Base-by-base conservation (phyloP, 1,284 basidiomycete species). In the Volvariella surrecta region DNA sequence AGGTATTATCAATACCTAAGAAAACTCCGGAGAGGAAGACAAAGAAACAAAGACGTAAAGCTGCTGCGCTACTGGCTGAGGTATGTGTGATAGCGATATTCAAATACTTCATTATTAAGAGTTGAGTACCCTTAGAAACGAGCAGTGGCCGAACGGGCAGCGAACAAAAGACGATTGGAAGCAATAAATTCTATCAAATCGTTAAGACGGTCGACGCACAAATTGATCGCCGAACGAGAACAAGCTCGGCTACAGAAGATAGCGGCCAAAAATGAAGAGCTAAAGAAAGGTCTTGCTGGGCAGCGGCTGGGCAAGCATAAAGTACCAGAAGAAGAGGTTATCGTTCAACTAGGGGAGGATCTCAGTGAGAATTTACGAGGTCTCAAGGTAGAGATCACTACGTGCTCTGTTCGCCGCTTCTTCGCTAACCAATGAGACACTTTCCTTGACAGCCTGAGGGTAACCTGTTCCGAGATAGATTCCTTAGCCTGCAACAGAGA, bases 301-400 rank as follows among this genome's bases (percentile, higher is more conserved):
- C 66, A 79, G 60, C 76, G 74, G 58, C 51, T 95, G 4, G 85
- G 92, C 18, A 89, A 83, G 61, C 78, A 90, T 55, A 70, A 74
- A 37, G 84, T 96, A 0, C 79, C 76, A 1, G 77, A 80, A 51
- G 72, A 68, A 4, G 68, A 74, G 18, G 72, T 93, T 6, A 83
- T 86, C 39, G 92, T 97, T 11, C 94, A 97, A 62, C 74, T 95
- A 0, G 89, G 89, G 3, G 93, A 97, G 52, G 92, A 98, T 56
- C 63, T 98, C 32, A 85, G 79, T 46, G 95, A 98, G 62, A 90
- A 73, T 55, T 62, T 98, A 52, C 68, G 94, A 40, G 82, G 74
- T 41, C 64, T 99, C 53, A 92, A 92, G 76, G 89, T 89, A 47
- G 24, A 71, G 11, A 6, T 21, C 13, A n/a, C 7, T 60, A 22